Evolutionary conservation across 257 asterid genomes (phyloP).

Genomic region (Ehretia macrophylla): DNA sequence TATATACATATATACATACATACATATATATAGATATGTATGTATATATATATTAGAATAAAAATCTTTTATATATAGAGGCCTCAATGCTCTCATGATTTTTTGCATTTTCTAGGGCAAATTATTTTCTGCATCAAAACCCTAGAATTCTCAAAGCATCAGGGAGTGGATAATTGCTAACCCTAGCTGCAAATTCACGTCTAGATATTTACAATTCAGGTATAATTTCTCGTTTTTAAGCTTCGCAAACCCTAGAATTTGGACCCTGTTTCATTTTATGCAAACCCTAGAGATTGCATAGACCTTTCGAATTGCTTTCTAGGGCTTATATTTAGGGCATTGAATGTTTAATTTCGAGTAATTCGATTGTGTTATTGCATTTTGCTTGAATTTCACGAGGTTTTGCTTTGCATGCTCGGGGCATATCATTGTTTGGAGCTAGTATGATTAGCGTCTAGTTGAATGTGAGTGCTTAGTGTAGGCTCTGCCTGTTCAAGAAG

Average conservation of each 20-base stretch:
- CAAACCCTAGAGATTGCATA: slow-evolving; percentile 27
- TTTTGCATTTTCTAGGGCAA: slow-evolving; percentile 31
- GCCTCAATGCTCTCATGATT: slow-evolving; percentile 16
- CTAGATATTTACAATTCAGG: slow-evolving; percentile 22
- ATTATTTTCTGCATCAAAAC: slow-evolving; percentile 33
- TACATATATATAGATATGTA: too few species aligned
- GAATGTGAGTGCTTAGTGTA: slow-evolving; percentile 8
- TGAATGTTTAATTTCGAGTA: slow-evolving; percentile 17
- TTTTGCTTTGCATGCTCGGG: slow-evolving; percentile 19
- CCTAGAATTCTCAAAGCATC: slow-evolving; percentile 33
- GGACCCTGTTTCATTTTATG: slow-evolving; percentile 10
- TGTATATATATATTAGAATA: too few species aligned
- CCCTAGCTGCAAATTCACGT: slow-evolving; percentile 18
- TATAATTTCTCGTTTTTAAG: slow-evolving; percentile 17
- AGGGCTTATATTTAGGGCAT: slow-evolving; percentile 9
- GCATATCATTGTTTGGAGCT: slow-evolving; percentile 14
- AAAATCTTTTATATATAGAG: slow-evolving; percentile 3
- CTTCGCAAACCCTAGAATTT: slow-evolving; percentile 28
- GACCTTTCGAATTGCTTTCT: neutral
- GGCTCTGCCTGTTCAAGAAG: slow-evolving; percentile 23
- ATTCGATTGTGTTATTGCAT: slow-evolving; percentile 31
- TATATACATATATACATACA: neutral
- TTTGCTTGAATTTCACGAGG: slow-evolving; percentile 28
- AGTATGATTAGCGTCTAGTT: slow-evolving; percentile 17
- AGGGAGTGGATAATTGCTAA: slow-evolving; percentile 15